These are phyloP conservation scores for Chalciporus chontae DNA, from an alignment of 768 basidiomycete species.

Conservation along the genomic window DNA sequence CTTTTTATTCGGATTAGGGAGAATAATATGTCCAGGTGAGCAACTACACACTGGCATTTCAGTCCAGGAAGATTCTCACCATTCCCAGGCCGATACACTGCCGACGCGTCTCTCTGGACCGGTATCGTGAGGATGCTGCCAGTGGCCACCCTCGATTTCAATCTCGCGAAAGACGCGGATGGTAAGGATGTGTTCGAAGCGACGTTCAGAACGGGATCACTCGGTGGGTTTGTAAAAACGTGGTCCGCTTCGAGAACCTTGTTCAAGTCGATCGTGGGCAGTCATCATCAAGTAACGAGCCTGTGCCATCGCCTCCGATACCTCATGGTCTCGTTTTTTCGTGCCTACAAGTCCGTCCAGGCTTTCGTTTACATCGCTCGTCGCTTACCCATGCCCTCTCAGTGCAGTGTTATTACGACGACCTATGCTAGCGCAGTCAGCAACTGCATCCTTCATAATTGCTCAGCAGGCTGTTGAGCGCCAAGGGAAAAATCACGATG, in stretches of 20 bases:
- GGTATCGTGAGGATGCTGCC: conserved; percentile 6
- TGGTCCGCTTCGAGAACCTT: background rate
- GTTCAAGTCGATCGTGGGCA: background rate
- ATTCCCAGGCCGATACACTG: conserved; percentile 5
- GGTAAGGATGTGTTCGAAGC: conserved; percentile 6
- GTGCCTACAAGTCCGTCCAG: conserved; percentile 39
- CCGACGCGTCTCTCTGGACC: conserved; percentile 7
- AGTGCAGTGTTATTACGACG: conserved; percentile 60
- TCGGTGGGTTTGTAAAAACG: background rate
- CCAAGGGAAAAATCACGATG: conserved; percentile 72
- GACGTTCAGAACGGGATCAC: conserved; percentile 2
- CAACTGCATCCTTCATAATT: conserved; percentile 62
- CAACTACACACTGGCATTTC: too few species aligned
- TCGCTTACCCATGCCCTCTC: conserved; percentile 10
- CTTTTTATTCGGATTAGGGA: too few species aligned
- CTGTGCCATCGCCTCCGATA: too few species aligned
- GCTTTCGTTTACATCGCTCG: background rate
- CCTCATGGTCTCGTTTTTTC: conserved; percentile 43
- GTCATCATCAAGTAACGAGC: too few species aligned
- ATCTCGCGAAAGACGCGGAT: background rate
- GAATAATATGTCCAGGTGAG: too few species aligned
- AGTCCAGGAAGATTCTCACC: background rate
- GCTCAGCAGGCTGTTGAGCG: conserved; percentile 85
- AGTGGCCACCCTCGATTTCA: conserved; percentile 2
- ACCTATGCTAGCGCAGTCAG: conserved; percentile 61